These are phyloP conservation scores for Saccharomycopsis selenospora DNA, from an alignment of 805 yeast genomes.

Conservation along the genomic window DNA sequence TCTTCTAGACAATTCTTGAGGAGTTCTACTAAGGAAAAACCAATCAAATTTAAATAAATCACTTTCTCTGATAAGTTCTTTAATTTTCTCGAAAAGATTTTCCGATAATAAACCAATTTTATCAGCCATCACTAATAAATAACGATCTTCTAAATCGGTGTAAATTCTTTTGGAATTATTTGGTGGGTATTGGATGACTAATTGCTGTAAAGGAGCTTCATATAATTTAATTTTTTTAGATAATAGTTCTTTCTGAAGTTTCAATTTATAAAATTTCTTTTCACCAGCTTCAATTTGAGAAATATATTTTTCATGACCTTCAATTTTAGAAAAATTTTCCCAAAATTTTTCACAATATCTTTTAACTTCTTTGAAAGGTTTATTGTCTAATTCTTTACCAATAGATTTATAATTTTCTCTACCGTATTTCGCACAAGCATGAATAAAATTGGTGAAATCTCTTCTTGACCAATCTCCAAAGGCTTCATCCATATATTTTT, in stretches of 20 bases:
- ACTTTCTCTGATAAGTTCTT: conserved; percentile 52
- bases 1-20: conserved; percentile 66
- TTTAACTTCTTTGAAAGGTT: conserved; percentile 52
- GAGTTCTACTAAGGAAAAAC: conserved; percentile 62
- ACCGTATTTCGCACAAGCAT: conserved; percentile 62
- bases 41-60: conserved; percentile 66
- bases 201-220: conserved; percentile 54
- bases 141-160: conserved; percentile 64
- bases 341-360: conserved; percentile 57
- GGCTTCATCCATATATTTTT: conserved; percentile 45
- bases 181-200: conserved; percentile 70
- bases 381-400: conserved; percentile 47
- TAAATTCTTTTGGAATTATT: conserved; percentile 72
- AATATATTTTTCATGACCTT: conserved; percentile 64
- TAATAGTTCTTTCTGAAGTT: conserved; percentile 49
- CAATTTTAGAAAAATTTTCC: conserved; percentile 51
- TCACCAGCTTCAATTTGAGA: conserved; percentile 70
- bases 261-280: conserved; percentile 50
- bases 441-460: conserved; percentile 66
- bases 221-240: conserved; percentile 45
- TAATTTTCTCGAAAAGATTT: conserved; percentile 54
- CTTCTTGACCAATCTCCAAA: conserved; percentile 67
- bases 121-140: conserved; percentile 51
- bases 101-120: conserved; percentile 58
- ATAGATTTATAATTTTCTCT: conserved; percentile 44